Conservation (phyloP, 805 yeast species). For the Candida xiaguanensis region DNA sequence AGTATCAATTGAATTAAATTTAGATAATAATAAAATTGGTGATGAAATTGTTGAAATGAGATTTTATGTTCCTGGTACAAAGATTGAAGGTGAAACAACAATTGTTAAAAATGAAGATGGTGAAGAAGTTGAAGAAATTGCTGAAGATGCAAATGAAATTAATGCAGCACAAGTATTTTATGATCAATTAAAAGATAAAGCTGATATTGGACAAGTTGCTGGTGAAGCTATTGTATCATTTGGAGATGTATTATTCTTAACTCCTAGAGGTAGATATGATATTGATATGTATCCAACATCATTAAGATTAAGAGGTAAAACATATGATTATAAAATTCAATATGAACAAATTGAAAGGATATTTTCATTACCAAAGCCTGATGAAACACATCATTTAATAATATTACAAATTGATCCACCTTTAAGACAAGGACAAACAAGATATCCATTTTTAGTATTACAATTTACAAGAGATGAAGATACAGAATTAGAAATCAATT, state of each 20-base stretch:
- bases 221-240: conserved; percentile 95
- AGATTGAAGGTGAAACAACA: conserved; percentile 47
- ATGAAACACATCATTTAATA: conserved; percentile 83
- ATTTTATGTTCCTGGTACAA: conserved; percentile 86
- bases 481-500: conserved; percentile 81
- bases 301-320: conserved; percentile 91
- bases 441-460: conserved; percentile 86
- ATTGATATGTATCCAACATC: conserved; percentile 88
- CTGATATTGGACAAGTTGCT: conserved; percentile 89
- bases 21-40: conserved; percentile 69
- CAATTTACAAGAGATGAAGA: conserved; percentile 91
- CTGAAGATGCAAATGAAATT: conserved; percentile 44
- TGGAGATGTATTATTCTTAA: conserved; percentile 83
- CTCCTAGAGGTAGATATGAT: conserved; percentile 98
- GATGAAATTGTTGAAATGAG: conserved; percentile 96
- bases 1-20: conserved; percentile 82
- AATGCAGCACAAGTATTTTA: conserved; percentile 82
- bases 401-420: conserved; percentile 96
- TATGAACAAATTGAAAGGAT: conserved; percentile 86
- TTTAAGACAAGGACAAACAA: conserved; percentile 94
- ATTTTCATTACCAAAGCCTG: conserved; percentile 90
- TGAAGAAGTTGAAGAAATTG: conserved; percentile 28
- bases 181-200: conserved; percentile 87
- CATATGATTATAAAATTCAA: conserved; percentile 94
- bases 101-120: conserved; percentile 28